phyloP scores from a whole-genome alignment of 1,139 yeast genomes.

The Candida tetrigidarum region DNA sequence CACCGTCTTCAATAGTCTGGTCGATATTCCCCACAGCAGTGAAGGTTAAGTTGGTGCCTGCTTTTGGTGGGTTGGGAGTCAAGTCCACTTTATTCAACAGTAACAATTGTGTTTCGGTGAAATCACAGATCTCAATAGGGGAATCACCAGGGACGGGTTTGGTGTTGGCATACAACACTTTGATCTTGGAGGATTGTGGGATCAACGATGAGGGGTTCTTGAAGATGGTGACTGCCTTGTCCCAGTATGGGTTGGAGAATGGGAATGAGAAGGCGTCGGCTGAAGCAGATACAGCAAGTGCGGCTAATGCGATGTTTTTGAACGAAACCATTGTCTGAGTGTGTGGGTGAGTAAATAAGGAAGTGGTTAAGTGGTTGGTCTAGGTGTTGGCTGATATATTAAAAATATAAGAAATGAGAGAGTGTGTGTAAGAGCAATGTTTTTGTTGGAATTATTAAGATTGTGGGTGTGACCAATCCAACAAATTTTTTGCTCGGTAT shows the following conservation, averaged over 20 bases:
- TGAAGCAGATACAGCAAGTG: constrained; percentile 20
- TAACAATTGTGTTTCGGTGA: constrained; percentile 62
- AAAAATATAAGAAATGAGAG: too few species aligned
- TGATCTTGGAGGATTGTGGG: constrained; percentile 2
- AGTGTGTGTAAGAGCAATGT: too few species aligned
- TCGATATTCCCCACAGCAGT: constrained; percentile 69
- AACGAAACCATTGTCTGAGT: constrained; percentile 30
- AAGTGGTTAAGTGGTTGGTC: background rate
- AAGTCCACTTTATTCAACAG: constrained; percentile 62
- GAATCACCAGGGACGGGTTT: constrained; percentile 91
- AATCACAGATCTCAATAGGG: constrained; percentile 80
- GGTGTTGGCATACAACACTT: constrained; percentile 30
- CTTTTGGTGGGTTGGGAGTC: constrained; percentile 84
- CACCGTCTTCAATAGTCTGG: constrained; percentile 69
- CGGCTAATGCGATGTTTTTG: constrained; percentile 23
- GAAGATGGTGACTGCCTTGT: constrained; percentile 25
- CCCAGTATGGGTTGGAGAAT: constrained; percentile 17
- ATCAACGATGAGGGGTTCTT: constrained; percentile 11
- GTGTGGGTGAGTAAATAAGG: background rate
- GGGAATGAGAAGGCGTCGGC: constrained; percentile 24
- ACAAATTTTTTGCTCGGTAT: too few species aligned
- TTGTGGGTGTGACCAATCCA: too few species aligned
- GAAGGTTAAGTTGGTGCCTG: constrained; percentile 81
- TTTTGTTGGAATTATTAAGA: too few species aligned
- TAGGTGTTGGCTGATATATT: background rate